Conservation (phyloP, 2,329 filamentous ascomycete species). For the Zymoseptoria tritici region DNA sequence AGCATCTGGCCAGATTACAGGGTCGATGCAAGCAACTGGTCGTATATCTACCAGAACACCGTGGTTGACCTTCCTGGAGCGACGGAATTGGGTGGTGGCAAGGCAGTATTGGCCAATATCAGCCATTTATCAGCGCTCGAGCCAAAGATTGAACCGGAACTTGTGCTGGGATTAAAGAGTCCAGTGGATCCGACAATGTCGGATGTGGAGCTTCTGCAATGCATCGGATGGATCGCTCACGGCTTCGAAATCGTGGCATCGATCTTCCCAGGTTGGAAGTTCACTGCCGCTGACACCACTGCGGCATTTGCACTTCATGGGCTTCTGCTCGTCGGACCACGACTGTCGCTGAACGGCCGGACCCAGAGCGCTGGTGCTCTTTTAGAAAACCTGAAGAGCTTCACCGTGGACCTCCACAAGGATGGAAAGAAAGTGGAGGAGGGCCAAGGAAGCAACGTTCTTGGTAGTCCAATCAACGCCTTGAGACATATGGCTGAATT, state of each 20-base stretch:
- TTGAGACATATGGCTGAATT: conserved; percentile 12
- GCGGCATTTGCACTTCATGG: conserved; percentile 18
- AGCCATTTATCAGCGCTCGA: conserved; percentile 15
- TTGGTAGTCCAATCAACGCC: conserved; percentile 17
- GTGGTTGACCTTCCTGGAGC: conserved; percentile 13
- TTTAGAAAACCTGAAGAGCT: conserved; percentile 13
- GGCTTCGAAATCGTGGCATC: conserved; percentile 16
- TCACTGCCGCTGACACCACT: conserved; percentile 17
- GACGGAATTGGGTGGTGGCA: conserved; percentile 10
- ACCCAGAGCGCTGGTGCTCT: conserved; percentile 3
- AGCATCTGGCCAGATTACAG: conserved; percentile 16
- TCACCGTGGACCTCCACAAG: conserved; percentile 10
- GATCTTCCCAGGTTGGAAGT: conserved; percentile 18
- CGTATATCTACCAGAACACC: conserved; percentile 18
- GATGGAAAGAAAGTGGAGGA: conserved; percentile 13
- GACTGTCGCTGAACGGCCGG: conserved; percentile 1
- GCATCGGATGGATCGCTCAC: conserved; percentile 16
- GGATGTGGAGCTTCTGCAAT: conserved; percentile 14
- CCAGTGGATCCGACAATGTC: conserved; percentile 9
- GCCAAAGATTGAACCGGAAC: conserved; percentile 18
- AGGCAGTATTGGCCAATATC: conserved; percentile 13
- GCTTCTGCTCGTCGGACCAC: conserved; percentile 14
- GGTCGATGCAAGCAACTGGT: conserved; percentile 13
- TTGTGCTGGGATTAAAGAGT: conserved; percentile 14
- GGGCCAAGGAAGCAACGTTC: conserved; percentile 13